Evolutionary conservation across 768 basidiomycete genomes (phyloP).

Genomic region (Tylopilus subfusipes): DNA sequence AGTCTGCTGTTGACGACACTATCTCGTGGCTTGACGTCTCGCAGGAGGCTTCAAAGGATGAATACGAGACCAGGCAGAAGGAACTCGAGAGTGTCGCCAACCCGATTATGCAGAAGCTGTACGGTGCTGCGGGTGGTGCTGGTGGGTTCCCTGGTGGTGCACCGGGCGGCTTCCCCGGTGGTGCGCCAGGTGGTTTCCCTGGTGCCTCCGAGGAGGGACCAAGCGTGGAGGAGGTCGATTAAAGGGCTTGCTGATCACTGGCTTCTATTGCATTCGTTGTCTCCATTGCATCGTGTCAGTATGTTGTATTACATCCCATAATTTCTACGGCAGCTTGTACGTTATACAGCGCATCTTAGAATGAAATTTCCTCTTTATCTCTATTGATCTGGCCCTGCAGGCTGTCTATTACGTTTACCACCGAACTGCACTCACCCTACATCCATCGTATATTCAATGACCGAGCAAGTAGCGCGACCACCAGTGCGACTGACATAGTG

Average conservation of each 20-base stretch:
- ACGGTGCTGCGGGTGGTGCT: constrained; percentile 47
- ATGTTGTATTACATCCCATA: constrained; percentile 31
- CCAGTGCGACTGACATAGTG: constrained; percentile 23
- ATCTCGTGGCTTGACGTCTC: constrained; percentile 84
- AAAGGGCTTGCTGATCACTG: constrained; percentile 20
- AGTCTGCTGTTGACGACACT: constrained; percentile 75
- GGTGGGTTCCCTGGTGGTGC: constrained; percentile 60
- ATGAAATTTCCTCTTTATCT: constrained; percentile 9
- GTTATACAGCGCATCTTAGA: constrained; percentile 32
- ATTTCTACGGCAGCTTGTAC: constrained; percentile 28
- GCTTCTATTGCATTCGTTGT: constrained; percentile 23
- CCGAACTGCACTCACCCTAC: background rate
- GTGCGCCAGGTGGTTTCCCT: constrained; percentile 69
- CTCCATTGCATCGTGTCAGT: constrained; percentile 30
- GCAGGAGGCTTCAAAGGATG: constrained; percentile 89
- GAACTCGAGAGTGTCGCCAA: constrained; percentile 85
- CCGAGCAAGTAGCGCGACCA: constrained; percentile 26
- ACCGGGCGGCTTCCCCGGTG: constrained; percentile 52
- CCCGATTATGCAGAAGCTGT: constrained; percentile 72
- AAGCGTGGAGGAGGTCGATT: constrained; percentile 89
- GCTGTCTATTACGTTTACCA: too few relatives aligned
- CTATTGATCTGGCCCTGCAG: too few relatives aligned
- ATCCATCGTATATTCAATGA: constrained; percentile 14
- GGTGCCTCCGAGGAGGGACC: constrained; percentile 78
- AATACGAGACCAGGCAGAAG: constrained; percentile 91